Conservation (phyloP, 371 early-diverging fungal genomes). For the Rhizopus arrhizus region DNA sequence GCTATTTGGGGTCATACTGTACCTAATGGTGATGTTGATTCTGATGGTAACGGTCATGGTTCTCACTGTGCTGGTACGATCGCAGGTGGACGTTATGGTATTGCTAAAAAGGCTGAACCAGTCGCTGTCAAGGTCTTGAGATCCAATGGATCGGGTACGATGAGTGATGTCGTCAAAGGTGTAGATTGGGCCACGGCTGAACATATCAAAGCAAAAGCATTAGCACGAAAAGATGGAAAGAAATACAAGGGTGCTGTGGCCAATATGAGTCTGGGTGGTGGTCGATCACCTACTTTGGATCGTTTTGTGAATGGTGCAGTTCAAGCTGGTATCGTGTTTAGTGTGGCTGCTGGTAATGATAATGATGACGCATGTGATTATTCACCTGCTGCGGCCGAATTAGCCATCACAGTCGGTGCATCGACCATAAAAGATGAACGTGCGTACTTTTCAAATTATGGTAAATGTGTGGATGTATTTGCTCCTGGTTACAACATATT, state of each 20-base stretch:
- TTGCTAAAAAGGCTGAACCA: slow-evolving; percentile 88
- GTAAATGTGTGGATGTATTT: slow-evolving; percentile 93
- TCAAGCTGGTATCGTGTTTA: slow-evolving; percentile 81
- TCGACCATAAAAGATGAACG: slow-evolving; percentile 80
- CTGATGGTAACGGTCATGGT: slow-evolving; percentile 89
- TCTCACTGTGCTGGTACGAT: slow-evolving; percentile 97
- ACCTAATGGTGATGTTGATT: slow-evolving; percentile 74
- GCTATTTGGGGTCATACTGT: slow-evolving; percentile 85
- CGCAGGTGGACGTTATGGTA: slow-evolving; percentile 86
- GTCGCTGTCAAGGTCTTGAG: slow-evolving; percentile 96
- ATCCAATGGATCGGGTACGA: slow-evolving; percentile 83
- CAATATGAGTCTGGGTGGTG: slow-evolving; percentile 96
- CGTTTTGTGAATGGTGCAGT: slow-evolving; percentile 81
- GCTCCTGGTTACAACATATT: slow-evolving; percentile 93
- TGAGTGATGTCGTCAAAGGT: slow-evolving; percentile 79
- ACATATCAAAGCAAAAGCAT: slow-evolving; percentile 53
- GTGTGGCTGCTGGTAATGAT: slow-evolving; percentile 99
- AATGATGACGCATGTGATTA: slow-evolving; percentile 93
- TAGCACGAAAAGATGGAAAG: slow-evolving; percentile 52
- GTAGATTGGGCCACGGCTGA: slow-evolving; percentile 69
- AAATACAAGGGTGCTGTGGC: slow-evolving; percentile 82
- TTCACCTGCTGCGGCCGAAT: slow-evolving; percentile 91
- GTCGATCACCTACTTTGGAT: slow-evolving; percentile 83
- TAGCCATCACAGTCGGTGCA: slow-evolving; percentile 97
- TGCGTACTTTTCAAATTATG: slow-evolving; percentile 93